Percentiles rank a stretch among this genome's conserved stretches.
Evolutionary conservation across 768 basidiomycete genomes (phyloP).

Genomic region (Mycena capillaripes): DNA sequence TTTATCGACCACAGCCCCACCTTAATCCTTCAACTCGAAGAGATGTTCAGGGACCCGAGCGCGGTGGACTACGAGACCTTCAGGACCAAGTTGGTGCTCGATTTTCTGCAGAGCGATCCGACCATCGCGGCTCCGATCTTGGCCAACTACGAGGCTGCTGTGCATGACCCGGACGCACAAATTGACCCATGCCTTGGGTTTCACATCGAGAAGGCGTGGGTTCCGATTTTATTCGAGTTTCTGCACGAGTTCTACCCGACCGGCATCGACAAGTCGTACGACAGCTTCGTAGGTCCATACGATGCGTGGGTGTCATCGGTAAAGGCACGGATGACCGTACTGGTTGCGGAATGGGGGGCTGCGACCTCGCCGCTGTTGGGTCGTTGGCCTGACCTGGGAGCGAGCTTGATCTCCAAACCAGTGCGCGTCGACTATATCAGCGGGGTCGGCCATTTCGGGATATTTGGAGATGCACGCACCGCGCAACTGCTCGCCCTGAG

Average conservation of each 20-base stretch:
- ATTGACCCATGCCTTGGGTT: constrained; percentile 11
- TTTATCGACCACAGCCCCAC: constrained; percentile 31
- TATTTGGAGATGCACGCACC: constrained; percentile 27
- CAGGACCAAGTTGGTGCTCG: constrained; percentile 15
- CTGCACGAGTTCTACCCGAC: constrained; percentile 21
- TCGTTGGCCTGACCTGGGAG: constrained; percentile 32
- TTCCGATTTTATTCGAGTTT: constrained; percentile 23
- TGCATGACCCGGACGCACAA: constrained; percentile 4
- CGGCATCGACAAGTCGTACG: constrained; percentile 9
- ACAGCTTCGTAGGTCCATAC: constrained; percentile 11
- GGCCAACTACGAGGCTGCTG: constrained; percentile 31
- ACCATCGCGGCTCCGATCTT: constrained; percentile 11
- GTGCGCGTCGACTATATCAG: constrained; percentile 22
- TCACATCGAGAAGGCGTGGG: constrained; percentile 12
- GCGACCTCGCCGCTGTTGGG: constrained; percentile 27
- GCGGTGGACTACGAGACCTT: constrained; percentile 21
- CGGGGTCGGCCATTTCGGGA: constrained; percentile 33
- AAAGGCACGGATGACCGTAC: constrained; percentile 6
- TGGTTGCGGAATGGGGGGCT: constrained; percentile 23
- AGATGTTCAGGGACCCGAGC: constrained; percentile 9
- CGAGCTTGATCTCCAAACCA: constrained; percentile 18
- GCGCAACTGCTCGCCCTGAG: constrained; percentile 7
- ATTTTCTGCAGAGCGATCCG: constrained; percentile 25
- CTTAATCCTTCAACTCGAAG: constrained; percentile 1
- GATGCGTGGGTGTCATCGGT: constrained; percentile 21